Evolutionary conservation across 2,329 filamentous ascomycete species (phyloP).

Genomic region (Penicillium sp.): DNA sequence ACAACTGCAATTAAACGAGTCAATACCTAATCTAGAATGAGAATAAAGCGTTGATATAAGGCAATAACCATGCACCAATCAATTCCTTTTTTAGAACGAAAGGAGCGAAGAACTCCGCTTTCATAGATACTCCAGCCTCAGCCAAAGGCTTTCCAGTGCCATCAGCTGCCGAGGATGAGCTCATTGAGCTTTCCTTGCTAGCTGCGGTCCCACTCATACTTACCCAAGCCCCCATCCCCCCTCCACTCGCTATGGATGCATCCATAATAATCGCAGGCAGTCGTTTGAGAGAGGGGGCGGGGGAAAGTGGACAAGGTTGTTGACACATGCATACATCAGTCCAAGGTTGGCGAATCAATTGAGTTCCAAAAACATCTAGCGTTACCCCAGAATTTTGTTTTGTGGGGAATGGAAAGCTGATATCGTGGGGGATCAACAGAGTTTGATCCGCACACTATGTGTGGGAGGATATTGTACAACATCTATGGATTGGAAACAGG

Average conservation of each 20-base stretch:
- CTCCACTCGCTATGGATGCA: not conserved
- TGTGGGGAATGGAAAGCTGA: too few species aligned
- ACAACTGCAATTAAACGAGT: not conserved
- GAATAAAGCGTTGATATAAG: not conserved
- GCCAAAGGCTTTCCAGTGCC: not conserved
- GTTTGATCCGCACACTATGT: too few species aligned
- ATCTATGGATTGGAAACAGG: too few species aligned
- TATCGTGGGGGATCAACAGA: too few species aligned
- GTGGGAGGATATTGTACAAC: not conserved
- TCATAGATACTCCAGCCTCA: not conserved
- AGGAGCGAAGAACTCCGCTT: not conserved
- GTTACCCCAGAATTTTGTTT: too few species aligned
- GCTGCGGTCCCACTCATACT: not conserved
- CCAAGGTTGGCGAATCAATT: too few species aligned
- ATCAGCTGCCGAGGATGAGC: not conserved
- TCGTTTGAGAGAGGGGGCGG: too few species aligned
- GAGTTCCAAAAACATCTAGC: too few species aligned
- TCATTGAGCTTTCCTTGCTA: not conserved
- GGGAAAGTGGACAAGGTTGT: conserved; percentile 13
- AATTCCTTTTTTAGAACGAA: not conserved
- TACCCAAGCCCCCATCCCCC: not conserved
- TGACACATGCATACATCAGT: conserved; percentile 6
- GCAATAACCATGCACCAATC: not conserved
- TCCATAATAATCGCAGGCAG: too few species aligned
- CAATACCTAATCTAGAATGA: not conserved